Percentiles rank a stretch among this genome's conserved stretches.
Evolutionary conservation across 2,329 filamentous ascomycete species (phyloP).

Genomic region (Colletotrichum kahawae): DNA sequence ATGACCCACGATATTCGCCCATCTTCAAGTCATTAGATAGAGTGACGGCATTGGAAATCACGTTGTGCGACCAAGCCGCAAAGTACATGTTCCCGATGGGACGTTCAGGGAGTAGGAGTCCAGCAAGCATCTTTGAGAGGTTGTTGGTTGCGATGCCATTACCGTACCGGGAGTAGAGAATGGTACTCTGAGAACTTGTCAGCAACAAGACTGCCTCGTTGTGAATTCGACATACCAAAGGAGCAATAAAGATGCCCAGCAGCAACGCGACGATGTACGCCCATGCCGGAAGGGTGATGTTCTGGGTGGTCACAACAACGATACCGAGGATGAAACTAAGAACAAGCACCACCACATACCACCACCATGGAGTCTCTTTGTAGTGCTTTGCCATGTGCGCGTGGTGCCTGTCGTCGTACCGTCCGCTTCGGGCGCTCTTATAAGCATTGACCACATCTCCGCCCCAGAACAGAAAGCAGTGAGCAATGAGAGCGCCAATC

Average conservation of each 20-base stretch:
- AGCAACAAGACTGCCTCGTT: conserved; percentile 8
- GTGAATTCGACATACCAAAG: conserved; percentile 42
- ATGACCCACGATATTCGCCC: conserved; percentile 59
- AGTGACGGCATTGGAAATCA: conserved; percentile 55
- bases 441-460: conserved; percentile 53
- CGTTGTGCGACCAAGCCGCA: conserved; percentile 62
- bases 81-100: conserved; percentile 65
- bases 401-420: conserved; percentile 56
- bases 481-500: conserved; percentile 60
- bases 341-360: conserved; percentile 47
- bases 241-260: conserved; percentile 52
- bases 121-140: conserved; percentile 61
- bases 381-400: conserved; percentile 56
- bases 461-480: conserved; percentile 61
- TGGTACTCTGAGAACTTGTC: conserved; percentile 42
- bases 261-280: conserved; percentile 51
- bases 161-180: conserved; percentile 58
- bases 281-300: conserved; percentile 52
- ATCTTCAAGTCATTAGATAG: conserved; percentile 61
- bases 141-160: conserved; percentile 65
- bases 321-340: conserved; percentile 51
- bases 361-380: conserved; percentile 55
- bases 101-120: conserved; percentile 53
- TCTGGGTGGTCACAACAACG: conserved; percentile 48
- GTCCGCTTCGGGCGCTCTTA: conserved; percentile 47